Percentiles rank a stretch among this genome's conserved stretches.
Evolutionary conservation across 139 green algal species (phyloP).

Genomic region (Picochlorum sp.): DNA sequence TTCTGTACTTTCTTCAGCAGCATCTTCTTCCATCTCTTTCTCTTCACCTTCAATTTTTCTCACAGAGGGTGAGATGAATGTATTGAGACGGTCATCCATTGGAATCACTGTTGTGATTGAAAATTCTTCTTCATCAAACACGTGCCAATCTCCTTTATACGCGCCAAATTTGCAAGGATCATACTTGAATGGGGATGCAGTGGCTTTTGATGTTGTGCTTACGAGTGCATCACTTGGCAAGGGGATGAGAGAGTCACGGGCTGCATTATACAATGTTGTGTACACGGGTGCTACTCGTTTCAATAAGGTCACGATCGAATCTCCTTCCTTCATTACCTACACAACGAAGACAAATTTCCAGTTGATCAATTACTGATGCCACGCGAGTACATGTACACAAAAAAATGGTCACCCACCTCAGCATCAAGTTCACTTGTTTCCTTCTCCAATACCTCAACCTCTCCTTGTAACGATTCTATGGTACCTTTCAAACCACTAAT

Average conservation of each 20-base stretch:
- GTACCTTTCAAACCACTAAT: conserved; percentile 36
- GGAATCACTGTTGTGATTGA: background rate
- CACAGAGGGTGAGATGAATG: background rate
- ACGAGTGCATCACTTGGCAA: conserved; percentile 9
- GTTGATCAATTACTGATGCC: background rate
- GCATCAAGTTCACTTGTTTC: conserved; percentile 16
- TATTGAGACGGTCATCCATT: conserved; percentile 5
- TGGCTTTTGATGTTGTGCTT: background rate
- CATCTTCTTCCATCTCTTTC: background rate
- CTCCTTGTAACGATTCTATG: background rate
- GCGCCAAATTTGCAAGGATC: background rate
- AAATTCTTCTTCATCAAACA: conserved; percentile 14
- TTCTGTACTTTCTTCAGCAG: background rate
- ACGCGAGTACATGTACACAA: background rate
- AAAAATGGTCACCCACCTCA: conserved; percentile 7
- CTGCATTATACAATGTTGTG: conserved; percentile 25
- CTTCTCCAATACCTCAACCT: conserved; percentile 16
- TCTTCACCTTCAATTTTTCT: conserved; percentile 1
- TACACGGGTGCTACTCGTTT: conserved; percentile 23
- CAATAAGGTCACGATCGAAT: conserved; percentile 16
- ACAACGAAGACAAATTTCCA: background rate
- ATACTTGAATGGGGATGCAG: conserved; percentile 1
- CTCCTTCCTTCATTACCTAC: conserved; percentile 14
- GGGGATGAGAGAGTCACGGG: conserved; percentile 12
- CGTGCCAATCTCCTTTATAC: conserved; percentile 2